Evolutionary conservation across 352 stramenopile species (phyloP).

Genomic region (Phytopythium sindhum): DNA sequence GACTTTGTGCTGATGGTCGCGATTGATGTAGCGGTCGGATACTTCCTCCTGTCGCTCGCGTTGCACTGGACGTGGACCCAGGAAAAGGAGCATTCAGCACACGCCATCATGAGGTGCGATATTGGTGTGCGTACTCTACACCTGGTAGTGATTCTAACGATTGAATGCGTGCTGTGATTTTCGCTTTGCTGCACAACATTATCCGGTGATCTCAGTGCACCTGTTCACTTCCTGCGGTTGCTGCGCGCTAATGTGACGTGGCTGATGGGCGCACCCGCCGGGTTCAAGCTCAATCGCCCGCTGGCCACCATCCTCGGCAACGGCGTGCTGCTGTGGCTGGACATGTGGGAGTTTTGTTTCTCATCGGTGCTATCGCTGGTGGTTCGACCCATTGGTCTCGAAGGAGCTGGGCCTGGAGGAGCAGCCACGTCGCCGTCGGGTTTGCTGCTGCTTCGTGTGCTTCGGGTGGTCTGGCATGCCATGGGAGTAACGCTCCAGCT

Average conservation of each 20-base stretch:
- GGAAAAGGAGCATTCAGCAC: background rate
- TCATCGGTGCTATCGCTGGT: slow-evolving; percentile 13
- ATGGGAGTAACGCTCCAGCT: slow-evolving; percentile 74
- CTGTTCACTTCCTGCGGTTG: slow-evolving; percentile 29
- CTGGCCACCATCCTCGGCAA: slow-evolving; percentile 87
- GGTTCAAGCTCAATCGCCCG: slow-evolving; percentile 88
- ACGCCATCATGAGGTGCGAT: slow-evolving; percentile 2
- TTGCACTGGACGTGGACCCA: background rate
- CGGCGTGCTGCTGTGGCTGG: slow-evolving; percentile 74
- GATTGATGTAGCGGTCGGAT: slow-evolving; percentile 8
- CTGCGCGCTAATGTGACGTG: slow-evolving; percentile 63
- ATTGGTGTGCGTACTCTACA: background rate
- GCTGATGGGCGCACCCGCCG: slow-evolving; percentile 72
- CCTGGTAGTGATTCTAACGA: background rate
- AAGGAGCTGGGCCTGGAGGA: background rate
- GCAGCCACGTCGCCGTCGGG: background rate
- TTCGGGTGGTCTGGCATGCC: slow-evolving; percentile 12
- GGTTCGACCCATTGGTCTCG: no score
- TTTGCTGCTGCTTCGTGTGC: background rate
- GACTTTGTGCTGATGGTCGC: slow-evolving; percentile 29
- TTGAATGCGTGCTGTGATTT: background rate
- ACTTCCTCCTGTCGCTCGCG: background rate
- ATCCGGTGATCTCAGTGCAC: slow-evolving; percentile 25
- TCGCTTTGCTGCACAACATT: no score
- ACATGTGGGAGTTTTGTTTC: slow-evolving; percentile 68